Evolutionary conservation across 2,329 filamentous ascomycete species (phyloP).

Genomic region (Colletotrichum sp.): DNA sequence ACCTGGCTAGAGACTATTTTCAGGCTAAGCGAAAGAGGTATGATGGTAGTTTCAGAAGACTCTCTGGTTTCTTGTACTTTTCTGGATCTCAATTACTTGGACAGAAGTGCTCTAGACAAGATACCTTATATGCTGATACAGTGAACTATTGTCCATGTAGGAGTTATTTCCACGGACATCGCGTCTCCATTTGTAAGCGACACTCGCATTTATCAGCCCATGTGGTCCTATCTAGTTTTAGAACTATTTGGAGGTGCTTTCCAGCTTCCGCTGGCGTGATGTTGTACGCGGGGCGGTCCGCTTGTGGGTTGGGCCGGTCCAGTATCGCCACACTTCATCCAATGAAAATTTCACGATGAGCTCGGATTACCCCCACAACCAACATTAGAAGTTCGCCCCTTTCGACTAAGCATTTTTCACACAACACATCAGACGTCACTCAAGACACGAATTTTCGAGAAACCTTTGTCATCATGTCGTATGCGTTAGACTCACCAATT

Average conservation of each 20-base stretch:
- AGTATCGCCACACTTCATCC: not conserved
- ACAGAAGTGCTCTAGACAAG: not conserved
- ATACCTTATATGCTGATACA: not conserved
- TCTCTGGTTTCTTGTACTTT: rapidly evolving
- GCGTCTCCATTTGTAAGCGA: not conserved
- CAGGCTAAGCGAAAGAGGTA: not conserved
- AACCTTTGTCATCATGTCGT: not conserved
- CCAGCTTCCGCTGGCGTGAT: not conserved
- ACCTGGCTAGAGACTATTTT: not conserved
- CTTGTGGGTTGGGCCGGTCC: not conserved
- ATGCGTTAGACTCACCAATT: rapidly evolving
- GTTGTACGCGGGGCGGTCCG: not conserved
- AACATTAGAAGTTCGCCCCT: not conserved
- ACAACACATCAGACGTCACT: not conserved
- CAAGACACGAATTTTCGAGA: not conserved
- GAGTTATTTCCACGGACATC: not conserved
- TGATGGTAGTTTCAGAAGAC: not conserved
- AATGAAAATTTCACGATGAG: not conserved
- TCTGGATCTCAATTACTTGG: rapidly evolving
- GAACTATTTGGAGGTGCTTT: not conserved
- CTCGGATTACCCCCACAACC: not conserved
- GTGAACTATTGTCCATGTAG: not conserved
- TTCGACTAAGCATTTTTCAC: not conserved
- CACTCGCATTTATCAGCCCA: not conserved
- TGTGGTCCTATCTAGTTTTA: not conserved